These are phyloP conservation scores for Fusarium transvaalense DNA, from an alignment of 2,329 filamentous ascomycete genomes.

Conservation along the genomic window DNA sequence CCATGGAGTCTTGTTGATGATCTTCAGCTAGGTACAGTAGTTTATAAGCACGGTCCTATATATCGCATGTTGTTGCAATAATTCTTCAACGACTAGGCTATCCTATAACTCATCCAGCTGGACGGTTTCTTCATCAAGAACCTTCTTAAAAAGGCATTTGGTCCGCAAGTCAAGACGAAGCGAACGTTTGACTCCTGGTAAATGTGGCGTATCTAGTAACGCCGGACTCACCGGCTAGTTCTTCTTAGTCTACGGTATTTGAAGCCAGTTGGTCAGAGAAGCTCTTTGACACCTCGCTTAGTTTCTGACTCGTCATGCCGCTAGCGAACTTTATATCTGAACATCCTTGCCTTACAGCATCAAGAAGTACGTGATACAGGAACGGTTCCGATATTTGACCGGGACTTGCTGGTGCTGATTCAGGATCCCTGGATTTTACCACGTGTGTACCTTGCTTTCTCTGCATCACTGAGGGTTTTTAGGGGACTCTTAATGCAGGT, in stretches of 20 bases:
- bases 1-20: neutral
- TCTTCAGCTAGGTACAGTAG: neutral
- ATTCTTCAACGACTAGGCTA: too few relatives aligned
- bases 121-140: neutral
- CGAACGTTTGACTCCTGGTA: constrained; percentile 6
- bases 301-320: neutral
- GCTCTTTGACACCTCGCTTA: neutral
- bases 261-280: neutral
- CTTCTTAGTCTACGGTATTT: neutral
- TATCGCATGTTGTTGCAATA: neutral
- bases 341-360: neutral
- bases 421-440: neutral
- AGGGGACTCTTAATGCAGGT: neutral
- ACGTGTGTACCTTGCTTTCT: constrained; percentile 2
- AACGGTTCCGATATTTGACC: constrained; percentile 3
- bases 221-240: neutral
- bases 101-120: neutral
- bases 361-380: neutral
- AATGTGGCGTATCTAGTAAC: constrained; percentile 6
- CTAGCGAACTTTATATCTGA: constrained; percentile 9
- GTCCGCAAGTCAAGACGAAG: neutral
- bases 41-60: neutral
- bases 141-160: constrained; percentile 15
- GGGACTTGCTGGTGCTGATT: constrained; percentile 1
- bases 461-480: neutral